A percentile compares a stretch with the other conserved stretches of the same genome.
phyloP scores from a whole-genome alignment of 1,284 basidiomycete genomes.

The Tilletia caries region DNA sequence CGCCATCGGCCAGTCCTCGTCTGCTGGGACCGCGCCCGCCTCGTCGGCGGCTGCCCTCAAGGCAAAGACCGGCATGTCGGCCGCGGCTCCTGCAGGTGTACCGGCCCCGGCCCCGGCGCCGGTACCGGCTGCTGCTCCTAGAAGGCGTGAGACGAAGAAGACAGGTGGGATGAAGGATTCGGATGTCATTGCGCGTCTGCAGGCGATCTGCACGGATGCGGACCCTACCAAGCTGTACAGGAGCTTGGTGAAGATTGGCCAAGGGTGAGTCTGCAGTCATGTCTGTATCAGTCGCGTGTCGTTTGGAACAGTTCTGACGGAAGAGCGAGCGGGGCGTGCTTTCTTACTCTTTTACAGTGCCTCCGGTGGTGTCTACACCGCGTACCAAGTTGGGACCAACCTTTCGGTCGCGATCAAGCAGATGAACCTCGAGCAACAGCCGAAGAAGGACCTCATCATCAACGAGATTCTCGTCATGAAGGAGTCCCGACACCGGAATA shows the following conservation, averaged over 20 bases:
- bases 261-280: slow-evolving; percentile 65
- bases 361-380: slow-evolving; percentile 95
- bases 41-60: slow-evolving; percentile 20
- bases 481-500: slow-evolving; percentile 89
- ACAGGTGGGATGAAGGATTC: slow-evolving; percentile 69
- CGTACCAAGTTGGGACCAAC: slow-evolving; percentile 91
- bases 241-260: slow-evolving; percentile 91
- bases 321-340: slow-evolving; percentile 4
- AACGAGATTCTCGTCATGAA: slow-evolving; percentile 99
- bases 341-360: slow-evolving; percentile 61
- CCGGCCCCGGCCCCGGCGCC: slow-evolving; percentile 19
- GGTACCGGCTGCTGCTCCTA: slow-evolving; percentile 63
- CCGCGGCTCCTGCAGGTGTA: slow-evolving; percentile 16
- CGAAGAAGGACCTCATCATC: slow-evolving; percentile 99
- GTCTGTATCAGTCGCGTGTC: slow-evolving; percentile 22
- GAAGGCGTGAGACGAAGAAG: slow-evolving; percentile 70
- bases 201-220: slow-evolving; percentile 92
- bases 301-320: slow-evolving; percentile 17
- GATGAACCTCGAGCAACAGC: slow-evolving; percentile 99
- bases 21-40: slow-evolving; percentile 8
- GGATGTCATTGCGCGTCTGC: slow-evolving; percentile 84
- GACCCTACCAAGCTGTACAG: slow-evolving; percentile 92
- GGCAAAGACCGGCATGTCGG: slow-evolving; percentile 21
- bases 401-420: slow-evolving; percentile 97
- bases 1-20: not conserved